Evolutionary conservation across 768 basidiomycete genomes (phyloP), one percentile per base, ranked within the genome.

Genomic region (Paxillus involutus): DNA sequence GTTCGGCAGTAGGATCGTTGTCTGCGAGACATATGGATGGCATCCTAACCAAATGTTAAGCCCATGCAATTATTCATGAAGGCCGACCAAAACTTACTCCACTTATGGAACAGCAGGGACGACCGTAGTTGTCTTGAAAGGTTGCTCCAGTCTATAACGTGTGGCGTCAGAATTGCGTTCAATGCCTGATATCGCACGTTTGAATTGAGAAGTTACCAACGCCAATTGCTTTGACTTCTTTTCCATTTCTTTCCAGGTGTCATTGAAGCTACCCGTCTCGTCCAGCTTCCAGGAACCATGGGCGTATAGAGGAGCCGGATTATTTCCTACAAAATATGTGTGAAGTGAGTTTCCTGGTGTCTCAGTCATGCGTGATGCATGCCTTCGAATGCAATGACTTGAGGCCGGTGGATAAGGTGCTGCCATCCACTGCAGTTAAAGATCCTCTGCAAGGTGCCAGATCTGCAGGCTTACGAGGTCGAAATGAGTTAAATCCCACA

Each of bases 121-220:
- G 44, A 80, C 61, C 47, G 63, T 72, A 47, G 70, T 71, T 4
- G 44, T 53, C 13, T 53, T 55, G 6, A 55, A 45, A n/a, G n/a
- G n/a, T n/a, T n/a, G n/a, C n/a, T n/a, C n/a, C n/a, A n/a, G n/a
- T n/a, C n/a, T n/a, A n/a, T n/a, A n/a, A n/a, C n/a, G n/a, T n/a
- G n/a, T n/a, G n/a, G n/a, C n/a, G n/a, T n/a, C n/a, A 35, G 33
- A 30, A 13, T 19, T 30, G 13, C 7, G 10, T 32, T n/a, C 43
- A 81, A 69, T 35, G n/a, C n/a, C n/a, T 35, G 67, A 59, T 21
- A 30, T 58, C 62, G 35, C 74, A 66, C 11, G 72, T 77, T 61
- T 77, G n/a, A 52, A 80, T 72, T 11, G 77, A 79, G 59, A 82
- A 82, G 65, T n/a, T 84, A 36, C 80, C 80, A n/a, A 86, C 80